These are phyloP conservation scores for Fusarium solani-melongenae DNA, from an alignment of 2,329 filamentous ascomycete genomes.

Conservation along the genomic window DNA sequence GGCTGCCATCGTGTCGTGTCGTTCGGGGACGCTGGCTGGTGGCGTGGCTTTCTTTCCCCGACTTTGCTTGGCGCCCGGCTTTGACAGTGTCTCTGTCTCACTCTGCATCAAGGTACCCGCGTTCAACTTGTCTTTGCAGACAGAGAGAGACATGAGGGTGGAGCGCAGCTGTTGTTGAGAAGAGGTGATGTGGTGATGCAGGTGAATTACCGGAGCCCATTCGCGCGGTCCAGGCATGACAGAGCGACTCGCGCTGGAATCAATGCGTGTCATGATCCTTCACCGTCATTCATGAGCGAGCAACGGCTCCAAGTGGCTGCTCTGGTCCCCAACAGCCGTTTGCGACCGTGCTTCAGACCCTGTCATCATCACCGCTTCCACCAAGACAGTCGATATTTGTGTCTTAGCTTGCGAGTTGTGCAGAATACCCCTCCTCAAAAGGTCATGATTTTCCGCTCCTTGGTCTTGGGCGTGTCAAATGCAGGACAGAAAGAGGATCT, in stretches of 20 bases:
- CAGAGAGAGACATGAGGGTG: background rate
- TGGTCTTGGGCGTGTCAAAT: conserved; percentile 18
- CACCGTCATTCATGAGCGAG: conserved; percentile 25
- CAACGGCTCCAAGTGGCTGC: conserved; percentile 2
- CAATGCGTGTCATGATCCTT: conserved; percentile 2
- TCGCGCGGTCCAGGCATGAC: background rate
- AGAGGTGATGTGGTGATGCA: conserved; percentile 4
- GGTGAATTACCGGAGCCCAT: background rate
- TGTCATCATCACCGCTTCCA: conserved; percentile 24
- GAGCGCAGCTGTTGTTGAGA: conserved; percentile 2
- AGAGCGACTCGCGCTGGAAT: background rate
- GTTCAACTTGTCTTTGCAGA: background rate
- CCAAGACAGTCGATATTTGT: conserved; percentile 15
- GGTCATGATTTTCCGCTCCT: conserved; percentile 11
- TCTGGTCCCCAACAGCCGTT: conserved; percentile 13
- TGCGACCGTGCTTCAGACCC: conserved; percentile 20
- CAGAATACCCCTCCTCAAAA: conserved; percentile 7
- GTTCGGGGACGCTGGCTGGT: conserved; percentile 9
- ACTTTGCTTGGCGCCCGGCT: conserved; percentile 14
- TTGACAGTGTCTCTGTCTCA: conserved; percentile 12
- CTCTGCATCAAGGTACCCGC: conserved; percentile 11
- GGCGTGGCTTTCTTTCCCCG: conserved; percentile 25
- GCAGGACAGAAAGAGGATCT: background rate
- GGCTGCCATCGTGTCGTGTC: conserved; percentile 5
- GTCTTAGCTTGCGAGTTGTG: conserved; percentile 2